Conservation (phyloP, 805 yeast species). For the Lachancea sp. region DNA sequence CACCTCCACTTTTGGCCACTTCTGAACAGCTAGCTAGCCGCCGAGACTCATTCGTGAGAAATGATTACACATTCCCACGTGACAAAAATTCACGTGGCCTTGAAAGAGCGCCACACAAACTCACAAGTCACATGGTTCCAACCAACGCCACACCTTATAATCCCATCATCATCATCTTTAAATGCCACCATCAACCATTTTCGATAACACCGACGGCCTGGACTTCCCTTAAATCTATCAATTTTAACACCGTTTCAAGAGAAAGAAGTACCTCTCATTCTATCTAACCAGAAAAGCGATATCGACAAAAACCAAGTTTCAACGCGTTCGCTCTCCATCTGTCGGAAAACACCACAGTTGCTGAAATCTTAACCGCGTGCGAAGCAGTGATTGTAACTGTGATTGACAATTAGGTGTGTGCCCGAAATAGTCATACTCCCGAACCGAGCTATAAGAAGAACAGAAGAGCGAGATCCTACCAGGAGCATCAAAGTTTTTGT, state of each 20-base stretch:
- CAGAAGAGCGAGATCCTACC: not conserved
- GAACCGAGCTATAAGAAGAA: not conserved
- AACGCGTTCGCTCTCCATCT: too few species aligned
- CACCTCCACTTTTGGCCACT: too few species aligned
- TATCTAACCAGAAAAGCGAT: not conserved
- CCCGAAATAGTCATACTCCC: too few species aligned
- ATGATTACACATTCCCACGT: too few species aligned
- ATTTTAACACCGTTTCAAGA: not conserved
- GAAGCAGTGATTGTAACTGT: not conserved
- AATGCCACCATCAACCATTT: not conserved
- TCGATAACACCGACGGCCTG: not conserved
- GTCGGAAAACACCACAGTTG: not conserved
- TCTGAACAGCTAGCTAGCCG: too few species aligned
- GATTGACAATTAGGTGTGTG: too few species aligned
- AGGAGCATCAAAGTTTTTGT: too few species aligned
- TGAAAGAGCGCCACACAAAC: not conserved
- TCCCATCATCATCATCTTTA: too few species aligned
- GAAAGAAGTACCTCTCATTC: not conserved
- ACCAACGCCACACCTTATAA: too few species aligned
- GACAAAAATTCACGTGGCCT: not conserved
- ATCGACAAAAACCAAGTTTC: too few species aligned
- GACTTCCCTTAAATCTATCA: not conserved
- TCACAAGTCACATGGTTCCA: too few species aligned
- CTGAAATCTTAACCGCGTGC: not conserved
- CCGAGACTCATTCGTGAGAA: too few species aligned